phyloP scores from a whole-genome alignment of 31 red algal species.

The Asparagopsis taxiformis region DNA sequence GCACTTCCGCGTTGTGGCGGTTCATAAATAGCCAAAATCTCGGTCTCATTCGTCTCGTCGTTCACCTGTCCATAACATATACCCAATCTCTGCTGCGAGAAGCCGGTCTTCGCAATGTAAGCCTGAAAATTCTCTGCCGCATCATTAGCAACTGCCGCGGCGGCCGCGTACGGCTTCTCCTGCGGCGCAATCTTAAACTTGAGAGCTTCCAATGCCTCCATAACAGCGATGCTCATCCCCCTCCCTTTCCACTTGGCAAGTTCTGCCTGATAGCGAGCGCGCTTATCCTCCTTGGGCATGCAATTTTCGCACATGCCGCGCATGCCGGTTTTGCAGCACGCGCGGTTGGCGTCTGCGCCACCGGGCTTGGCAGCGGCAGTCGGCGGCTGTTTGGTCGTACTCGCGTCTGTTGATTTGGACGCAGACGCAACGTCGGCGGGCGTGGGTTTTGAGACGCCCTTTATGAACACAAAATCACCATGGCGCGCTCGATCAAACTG shows the following conservation, averaged over 20 bases:
- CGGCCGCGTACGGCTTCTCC: constrained; percentile 33
- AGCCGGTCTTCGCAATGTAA: constrained; percentile 73
- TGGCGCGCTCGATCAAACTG: constrained; percentile 31
- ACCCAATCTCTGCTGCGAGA: constrained; percentile 93
- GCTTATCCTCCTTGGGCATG: constrained; percentile 86
- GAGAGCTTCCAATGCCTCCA: constrained; percentile 89
- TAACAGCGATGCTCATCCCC: constrained; percentile 80
- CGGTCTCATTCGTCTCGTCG: constrained; percentile 38
- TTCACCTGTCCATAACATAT: constrained; percentile 85
- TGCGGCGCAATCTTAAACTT: constrained; percentile 81
- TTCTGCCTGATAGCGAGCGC: constrained; percentile 60
- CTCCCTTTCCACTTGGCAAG: constrained; percentile 61
- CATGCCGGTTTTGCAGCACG: too few relatives aligned
- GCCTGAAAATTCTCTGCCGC: constrained; percentile 85
- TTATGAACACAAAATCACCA: constrained; percentile 75
- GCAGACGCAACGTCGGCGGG: neutral
- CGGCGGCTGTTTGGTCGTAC: too few relatives aligned
- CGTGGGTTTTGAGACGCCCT: constrained; percentile 24
- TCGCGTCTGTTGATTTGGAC: neutral
- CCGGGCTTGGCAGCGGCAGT: too few relatives aligned
- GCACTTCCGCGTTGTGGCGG: constrained; percentile 87
- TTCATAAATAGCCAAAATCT: constrained; percentile 91
- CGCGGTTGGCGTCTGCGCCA: too few relatives aligned
- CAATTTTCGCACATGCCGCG: constrained; percentile 90
- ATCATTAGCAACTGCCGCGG: constrained; percentile 62